Evolutionary conservation across 2,329 filamentous ascomycete species (phyloP), one percentile per base, ranked within the genome.

Genomic region (Ceratocystis colombiana): DNA sequence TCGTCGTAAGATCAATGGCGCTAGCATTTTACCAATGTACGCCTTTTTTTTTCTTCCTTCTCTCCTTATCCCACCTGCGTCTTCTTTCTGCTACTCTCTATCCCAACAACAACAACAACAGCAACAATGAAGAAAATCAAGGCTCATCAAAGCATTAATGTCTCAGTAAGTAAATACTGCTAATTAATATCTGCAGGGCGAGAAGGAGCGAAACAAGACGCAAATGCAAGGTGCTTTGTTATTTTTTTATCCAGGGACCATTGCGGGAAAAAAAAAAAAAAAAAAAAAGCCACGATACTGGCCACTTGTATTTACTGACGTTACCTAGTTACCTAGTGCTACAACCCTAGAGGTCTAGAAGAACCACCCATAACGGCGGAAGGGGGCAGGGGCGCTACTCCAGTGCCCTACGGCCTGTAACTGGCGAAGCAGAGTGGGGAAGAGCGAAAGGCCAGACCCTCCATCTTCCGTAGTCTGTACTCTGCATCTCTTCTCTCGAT

Each of bases 151-250:
- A 17, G 53, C 53, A 25, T 28, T 30, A 30, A 57, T 57, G 53
- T 30, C 53, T 57, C 53, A 57, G 22, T 33, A 3, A 15, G 25
- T 55, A 25, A 15, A 55, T 25, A 55, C 25, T 57, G 22, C 4
- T 7, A 10, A 17, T 33, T 30, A 17, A 17, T 33, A 15, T 55
- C 20, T 57, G 12, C 53, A 57, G 25, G 25, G 25, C 53, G 50
- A 28, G 22, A 28, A 57, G 53, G 28, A 30, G 25, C 17, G 15
- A 28, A 28, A 41, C 37, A 41, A 37, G 33, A 37, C 10, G 33
- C 33, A 20, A 28, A 30, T 57, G 53, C 53, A 57, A 33, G 53
- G 53, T 30, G 22, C 53, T 57, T 57, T 57, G 53, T 57, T 57
- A 2, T 57, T 57, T 57, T 28, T 17, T 25, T 25, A 25, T 28